Base-by-base conservation (phyloP, 208 protist species). In the Leishmania mexicana region DNA sequence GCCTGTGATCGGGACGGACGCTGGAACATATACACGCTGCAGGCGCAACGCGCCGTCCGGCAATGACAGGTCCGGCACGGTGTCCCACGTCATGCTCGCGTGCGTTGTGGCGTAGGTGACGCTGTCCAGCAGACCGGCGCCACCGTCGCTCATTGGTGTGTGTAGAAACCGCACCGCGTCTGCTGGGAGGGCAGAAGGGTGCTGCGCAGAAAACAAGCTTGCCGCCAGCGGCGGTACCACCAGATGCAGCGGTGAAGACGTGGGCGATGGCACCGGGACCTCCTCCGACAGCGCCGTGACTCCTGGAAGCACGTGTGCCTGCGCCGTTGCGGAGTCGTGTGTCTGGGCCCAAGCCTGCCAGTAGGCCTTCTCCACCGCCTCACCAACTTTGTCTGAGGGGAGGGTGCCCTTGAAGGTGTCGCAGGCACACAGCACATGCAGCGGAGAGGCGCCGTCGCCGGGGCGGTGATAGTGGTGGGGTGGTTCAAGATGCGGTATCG, bases 401-500 rank as follows among this genome's bases (percentile, higher is more conserved):
- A 94, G 79, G 5, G 91, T 96, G 40, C 92, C 94, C 75, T 97
- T 97, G 81, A 97, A 97, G 24, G 91, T 89, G 81, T 96, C 94
- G 76, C 85, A 91, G 64, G 91, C 90, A 21, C 87, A 80, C 28
- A 97, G 80, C 7, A 96, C 77, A 24, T 75, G 76, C 74, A 80
- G 64, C 7, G 72, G 53, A 40, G 76, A n/a, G 15, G 45, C 71
- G 47, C 28, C 42, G 38, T 72, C 21, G 24, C 40, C 38, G 21
- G 6, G 21, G 40, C 31, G 7, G 21, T 38, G 38, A n/a, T 1
- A 38, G 60, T 19, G 31, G n/a, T 21, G 60, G n/a, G 15, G 60
- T n/a, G 38, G n/a, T 40, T 3, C 24, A 38, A 3, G 60, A 67
- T 17, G 60, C n/a, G 60, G n/a, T 38, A 0, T 67, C 60, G 3